phyloP scores from a whole-genome alignment of 495 filamentous ascomycete genomes.

The Cladorrhinum samala region DNA sequence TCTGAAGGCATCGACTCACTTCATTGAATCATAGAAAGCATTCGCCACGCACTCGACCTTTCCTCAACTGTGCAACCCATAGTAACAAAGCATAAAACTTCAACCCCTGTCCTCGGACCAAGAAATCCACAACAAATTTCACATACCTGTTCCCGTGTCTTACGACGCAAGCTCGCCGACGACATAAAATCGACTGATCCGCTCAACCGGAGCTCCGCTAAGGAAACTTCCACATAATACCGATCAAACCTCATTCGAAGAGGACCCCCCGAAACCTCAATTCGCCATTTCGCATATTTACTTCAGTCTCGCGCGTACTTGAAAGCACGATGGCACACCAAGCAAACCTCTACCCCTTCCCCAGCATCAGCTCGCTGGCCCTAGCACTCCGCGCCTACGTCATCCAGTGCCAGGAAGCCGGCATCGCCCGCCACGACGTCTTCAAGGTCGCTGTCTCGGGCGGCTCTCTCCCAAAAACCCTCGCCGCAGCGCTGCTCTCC shows the following conservation, averaged over 20 bases:
- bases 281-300: neutral
- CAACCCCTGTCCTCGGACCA: too few species aligned
- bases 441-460: constrained; percentile 94
- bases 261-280: neutral
- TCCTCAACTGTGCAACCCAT: too few species aligned
- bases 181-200: neutral
- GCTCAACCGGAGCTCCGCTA: neutral
- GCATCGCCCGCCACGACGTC: constrained; percentile 66
- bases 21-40: too few species aligned
- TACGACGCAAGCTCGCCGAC: neutral
- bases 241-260: neutral
- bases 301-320: neutral
- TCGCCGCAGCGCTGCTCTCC: constrained; percentile 71
- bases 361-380: constrained; percentile 60
- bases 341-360: constrained; percentile 82
- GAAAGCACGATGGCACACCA: constrained; percentile 55
- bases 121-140: neutral
- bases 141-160: neutral
- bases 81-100: too few species aligned
- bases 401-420: constrained; percentile 68
- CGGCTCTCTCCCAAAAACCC: constrained; percentile 82
- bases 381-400: constrained; percentile 72
- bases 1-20: too few species aligned
- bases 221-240: too few species aligned
- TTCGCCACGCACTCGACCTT: too few species aligned